Percentiles rank a stretch among this genome's conserved stretches.
These are phyloP conservation scores for Solanum chaucha DNA, from an alignment of 257 asterid species.

Conservation along the genomic window DNA sequence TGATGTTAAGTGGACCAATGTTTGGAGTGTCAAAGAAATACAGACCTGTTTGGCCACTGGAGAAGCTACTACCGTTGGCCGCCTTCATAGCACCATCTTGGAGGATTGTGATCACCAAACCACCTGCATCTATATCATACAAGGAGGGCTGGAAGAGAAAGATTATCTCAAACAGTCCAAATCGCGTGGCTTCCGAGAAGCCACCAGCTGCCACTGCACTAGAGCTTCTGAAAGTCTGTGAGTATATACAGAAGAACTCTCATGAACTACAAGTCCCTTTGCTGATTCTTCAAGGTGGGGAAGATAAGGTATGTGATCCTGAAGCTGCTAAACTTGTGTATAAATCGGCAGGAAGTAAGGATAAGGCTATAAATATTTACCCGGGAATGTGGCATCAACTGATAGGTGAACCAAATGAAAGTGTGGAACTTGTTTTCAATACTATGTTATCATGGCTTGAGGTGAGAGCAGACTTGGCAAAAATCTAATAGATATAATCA, in stretches of 20 bases:
- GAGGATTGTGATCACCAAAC: constrained; percentile 42
- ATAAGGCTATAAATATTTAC: constrained; percentile 57
- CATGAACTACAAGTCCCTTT: constrained; percentile 41
- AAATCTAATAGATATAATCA: background rate
- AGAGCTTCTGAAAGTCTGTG: constrained; percentile 51
- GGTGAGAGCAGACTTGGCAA: constrained; percentile 1
- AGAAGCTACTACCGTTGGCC: constrained; percentile 48
- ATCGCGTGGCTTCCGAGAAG: constrained; percentile 26
- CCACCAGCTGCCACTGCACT: constrained; percentile 56
- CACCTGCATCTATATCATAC: constrained; percentile 40
- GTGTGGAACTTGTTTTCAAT: constrained; percentile 5
- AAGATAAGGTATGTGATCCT: constrained; percentile 59
- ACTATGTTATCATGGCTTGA: constrained; percentile 6
- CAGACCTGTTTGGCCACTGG: constrained; percentile 73
- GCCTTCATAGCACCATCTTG: constrained; percentile 58
- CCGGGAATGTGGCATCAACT: constrained; percentile 67
- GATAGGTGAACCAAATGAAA: constrained; percentile 17
- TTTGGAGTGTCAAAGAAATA: constrained; percentile 55
- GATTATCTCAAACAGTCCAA: constrained; percentile 48
- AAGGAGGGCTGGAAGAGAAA: constrained; percentile 54
- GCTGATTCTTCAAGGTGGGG: constrained; percentile 66
- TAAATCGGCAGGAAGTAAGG: constrained; percentile 39
- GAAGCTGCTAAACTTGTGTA: constrained; percentile 41
- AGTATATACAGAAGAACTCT: constrained; percentile 27
- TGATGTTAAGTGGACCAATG: constrained; percentile 68